Percentiles rank a stretch among this genome's conserved stretches.
phyloP scores from a whole-genome alignment of 768 basidiomycete species.

The Cubamyces lactineus region DNA sequence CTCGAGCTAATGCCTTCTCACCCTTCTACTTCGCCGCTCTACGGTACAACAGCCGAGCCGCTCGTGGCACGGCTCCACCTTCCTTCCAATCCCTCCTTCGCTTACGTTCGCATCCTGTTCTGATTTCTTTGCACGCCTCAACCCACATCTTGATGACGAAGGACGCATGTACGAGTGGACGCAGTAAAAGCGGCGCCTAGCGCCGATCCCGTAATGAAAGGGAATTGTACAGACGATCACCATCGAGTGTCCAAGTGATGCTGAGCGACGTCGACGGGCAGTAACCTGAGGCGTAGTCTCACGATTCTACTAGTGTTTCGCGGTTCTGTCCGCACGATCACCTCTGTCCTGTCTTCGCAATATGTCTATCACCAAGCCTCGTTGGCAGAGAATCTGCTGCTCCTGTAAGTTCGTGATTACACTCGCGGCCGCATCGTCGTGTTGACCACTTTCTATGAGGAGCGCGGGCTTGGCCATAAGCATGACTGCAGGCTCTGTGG shows the following conservation, averaged over 20 bases:
- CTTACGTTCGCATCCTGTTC: background rate
- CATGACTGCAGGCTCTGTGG: too few species aligned
- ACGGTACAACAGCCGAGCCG: background rate
- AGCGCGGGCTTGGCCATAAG: too few species aligned
- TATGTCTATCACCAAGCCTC: too few species aligned
- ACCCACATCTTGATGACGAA: conserved; percentile 7
- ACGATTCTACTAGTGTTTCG: too few species aligned
- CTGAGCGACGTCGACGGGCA: too few species aligned
- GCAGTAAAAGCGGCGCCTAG: conserved; percentile 16
- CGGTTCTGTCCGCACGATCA: background rate
- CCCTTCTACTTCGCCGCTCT: conserved; percentile 3
- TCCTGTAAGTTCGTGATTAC: too few species aligned
- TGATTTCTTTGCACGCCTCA: background rate
- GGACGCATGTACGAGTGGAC: conserved; percentile 25
- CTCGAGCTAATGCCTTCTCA: conserved; percentile 13
- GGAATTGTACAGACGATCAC: conserved; percentile 5
- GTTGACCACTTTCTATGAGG: too few species aligned
- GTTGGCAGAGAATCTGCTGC: too few species aligned
- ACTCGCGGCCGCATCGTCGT: too few species aligned
- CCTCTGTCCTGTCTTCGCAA: background rate
- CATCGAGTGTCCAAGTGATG: too few species aligned
- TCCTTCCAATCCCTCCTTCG: background rate
- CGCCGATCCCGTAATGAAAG: conserved; percentile 10
- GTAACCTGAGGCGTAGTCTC: too few species aligned
- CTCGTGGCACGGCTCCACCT: background rate